These are phyloP conservation scores for Hydrangea macrophylla DNA, from an alignment of 148 eudicot genomes.

Conservation along the genomic window DNA sequence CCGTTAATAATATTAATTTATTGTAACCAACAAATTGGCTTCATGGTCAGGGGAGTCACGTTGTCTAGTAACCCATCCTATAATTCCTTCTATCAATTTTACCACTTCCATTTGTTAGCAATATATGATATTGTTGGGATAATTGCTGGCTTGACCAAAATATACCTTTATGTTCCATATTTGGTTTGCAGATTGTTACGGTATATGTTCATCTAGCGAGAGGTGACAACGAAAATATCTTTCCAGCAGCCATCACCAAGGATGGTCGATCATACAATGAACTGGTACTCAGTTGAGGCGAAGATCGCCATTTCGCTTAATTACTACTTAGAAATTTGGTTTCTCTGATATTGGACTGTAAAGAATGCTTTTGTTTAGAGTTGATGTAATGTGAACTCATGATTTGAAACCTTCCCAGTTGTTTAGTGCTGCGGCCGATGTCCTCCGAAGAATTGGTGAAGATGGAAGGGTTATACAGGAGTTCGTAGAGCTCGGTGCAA, in stretches of 20 bases:
- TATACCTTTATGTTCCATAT: conserved; percentile 8
- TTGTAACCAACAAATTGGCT: background rate
- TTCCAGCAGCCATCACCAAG: conserved; percentile 81
- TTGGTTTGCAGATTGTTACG: conserved; percentile 66
- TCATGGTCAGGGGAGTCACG: background rate
- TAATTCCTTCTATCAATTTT: background rate
- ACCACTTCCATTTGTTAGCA: background rate
- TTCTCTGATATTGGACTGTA: background rate
- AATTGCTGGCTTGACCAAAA: background rate
- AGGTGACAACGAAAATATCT: conserved; percentile 76
- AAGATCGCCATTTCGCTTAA: background rate
- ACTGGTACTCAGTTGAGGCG: conserved; percentile 47
- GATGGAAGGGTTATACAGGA: conserved; percentile 71
- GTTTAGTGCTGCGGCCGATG: conserved; percentile 82
- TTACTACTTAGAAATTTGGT: too few relatives aligned
- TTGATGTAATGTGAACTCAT: background rate
- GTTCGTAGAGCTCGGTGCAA: conserved; percentile 77
- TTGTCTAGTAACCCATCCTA: background rate
- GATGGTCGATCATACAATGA: conserved; percentile 97
- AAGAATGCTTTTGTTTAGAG: background rate
- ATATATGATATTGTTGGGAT: background rate
- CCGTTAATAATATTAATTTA: background rate
- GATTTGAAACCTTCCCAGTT: conserved; percentile 41
- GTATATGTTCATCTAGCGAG: conserved; percentile 90
- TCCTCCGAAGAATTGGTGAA: conserved; percentile 77